Evolutionary conservation across 2,329 filamentous ascomycete species (phyloP), one percentile per base, ranked within the genome.

Genomic region (Colletotrichum sublineola): DNA sequence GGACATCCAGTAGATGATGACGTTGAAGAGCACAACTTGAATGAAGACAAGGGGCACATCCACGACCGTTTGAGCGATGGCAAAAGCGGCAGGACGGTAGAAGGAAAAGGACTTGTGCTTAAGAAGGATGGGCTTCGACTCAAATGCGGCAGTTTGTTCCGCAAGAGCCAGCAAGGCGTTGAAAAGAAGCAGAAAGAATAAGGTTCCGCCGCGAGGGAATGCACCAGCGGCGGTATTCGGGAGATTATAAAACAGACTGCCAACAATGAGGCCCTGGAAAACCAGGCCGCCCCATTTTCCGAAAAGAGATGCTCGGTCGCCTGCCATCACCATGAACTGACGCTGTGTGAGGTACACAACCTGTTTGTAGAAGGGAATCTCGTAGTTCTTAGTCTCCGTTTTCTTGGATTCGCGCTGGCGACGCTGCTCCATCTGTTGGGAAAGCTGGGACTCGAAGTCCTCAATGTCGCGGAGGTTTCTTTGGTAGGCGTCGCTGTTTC

Each of bases 41-140:
- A 90, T 79, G 24, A 90, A 80, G 0, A 90, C 85, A 11, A 90
- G 79, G 0, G 90, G 89, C 0, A 90, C 79, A 75, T 92, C 79
- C 12, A 79, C 77, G 4, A 77, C 56, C 2, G 77, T 79, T 58
- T 80, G 78, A 2, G 78, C 79, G 8, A 81, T 65, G 9, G 88
- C 89, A 73, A 87, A 90, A 24, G 90, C 89, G 0, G 88, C 84
- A 2, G 89, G 90, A 5, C 87, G 88, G 74, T 93, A 92, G 79
- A 93, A 93, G 0, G 90, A 90, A 74, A 92, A 93, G 33, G 86
- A 89, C 77, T 92, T 92, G 80, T 93, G 91, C 78, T 93, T 93
- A 65, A 92, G 81, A 50, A 94, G 80, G 68, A 94, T 92, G 0
- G 90, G 91, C 56, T 91, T 87, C 31, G 86, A 87, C 60, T 86